Base-by-base conservation (phyloP, 106 monocot species). In the Acorus gramineus region DNA sequence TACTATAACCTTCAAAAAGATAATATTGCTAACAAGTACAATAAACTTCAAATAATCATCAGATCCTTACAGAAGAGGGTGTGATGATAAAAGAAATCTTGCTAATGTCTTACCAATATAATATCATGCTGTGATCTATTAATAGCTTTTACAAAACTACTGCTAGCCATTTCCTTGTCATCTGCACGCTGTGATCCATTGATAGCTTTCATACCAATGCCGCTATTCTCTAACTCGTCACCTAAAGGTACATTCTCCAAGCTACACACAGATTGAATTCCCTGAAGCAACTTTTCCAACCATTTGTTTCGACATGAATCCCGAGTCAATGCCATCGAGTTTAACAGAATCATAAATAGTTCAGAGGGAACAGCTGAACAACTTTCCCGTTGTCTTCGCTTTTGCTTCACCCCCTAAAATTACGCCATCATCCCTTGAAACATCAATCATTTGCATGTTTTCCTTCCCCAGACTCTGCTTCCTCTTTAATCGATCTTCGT, bases 201-300 rank as follows among this genome's bases (percentile, higher is more conserved):
- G 28, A 28, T 28, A 28, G 28, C 28, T 28, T 28, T 28, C 28
- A 28, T 28, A 28, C 28, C 28, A 28, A 28, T 28, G 28, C 28
- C 28, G 28, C 28, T 28, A 28, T 1, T 28, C 28, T 28, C 28
- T 28, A 28, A 28, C 28, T 28, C 28, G 28, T 28, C 28, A 28
- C 28, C 28, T 28, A 28, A 28, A 28, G 28, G 28, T 28, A 28
- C 28, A 28, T 83, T 77, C 62, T 78, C 88, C 44, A 69, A 11
- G 51, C 49, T 63, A 49, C 91, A 91, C 52, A 76, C 67, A 69
- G 49, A 61, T 42, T 74, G 74, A 63, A 88, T 80, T 56, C 81
- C 92, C 73, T 85, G 79, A 11, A 98, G 61, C 71, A 98, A 74
- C 68, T 84, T 98, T 56, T 88, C 88, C 42, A 91, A 70, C 92